Percentiles rank a stretch among this genome's conserved stretches.
Evolutionary conservation across 2,329 filamentous ascomycete genomes (phyloP).

Genomic region (Ophiostoma novo-ulmi): DNA sequence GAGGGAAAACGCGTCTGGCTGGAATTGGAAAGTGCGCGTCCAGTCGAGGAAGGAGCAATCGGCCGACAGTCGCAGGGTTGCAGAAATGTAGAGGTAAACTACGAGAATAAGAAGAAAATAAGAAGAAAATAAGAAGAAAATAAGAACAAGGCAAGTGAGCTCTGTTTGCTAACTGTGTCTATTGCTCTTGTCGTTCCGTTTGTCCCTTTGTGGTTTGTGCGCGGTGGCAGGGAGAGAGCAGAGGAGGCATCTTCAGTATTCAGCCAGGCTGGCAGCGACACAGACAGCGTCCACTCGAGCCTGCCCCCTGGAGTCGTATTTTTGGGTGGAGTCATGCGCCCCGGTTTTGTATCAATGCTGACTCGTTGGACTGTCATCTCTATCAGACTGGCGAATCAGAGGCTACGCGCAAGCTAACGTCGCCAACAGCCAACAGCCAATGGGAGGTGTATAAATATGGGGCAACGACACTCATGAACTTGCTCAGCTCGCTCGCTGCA

Average conservation of each 20-base stretch:
- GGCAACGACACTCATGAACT: background rate
- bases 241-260: background rate
- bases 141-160: background rate
- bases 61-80: background rate
- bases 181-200: background rate
- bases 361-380: background rate
- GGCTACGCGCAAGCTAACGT: background rate
- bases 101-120: background rate
- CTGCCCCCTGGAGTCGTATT: conserved; percentile 3
- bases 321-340: background rate
- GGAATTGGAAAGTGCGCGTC: background rate
- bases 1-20: conserved; percentile 18
- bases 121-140: background rate
- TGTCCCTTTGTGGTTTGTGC: background rate
- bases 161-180: too few species aligned
- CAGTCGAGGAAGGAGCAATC: background rate
- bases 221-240: background rate
- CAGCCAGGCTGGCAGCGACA: background rate
- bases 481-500: background rate
- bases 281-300: background rate
- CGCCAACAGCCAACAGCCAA: background rate
- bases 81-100: background rate
- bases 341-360: background rate
- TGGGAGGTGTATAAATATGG: background rate
- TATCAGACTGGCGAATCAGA: background rate